These are phyloP conservation scores for Sporothrix inflata DNA, from an alignment of 2,329 filamentous ascomycete species.

Conservation along the genomic window DNA sequence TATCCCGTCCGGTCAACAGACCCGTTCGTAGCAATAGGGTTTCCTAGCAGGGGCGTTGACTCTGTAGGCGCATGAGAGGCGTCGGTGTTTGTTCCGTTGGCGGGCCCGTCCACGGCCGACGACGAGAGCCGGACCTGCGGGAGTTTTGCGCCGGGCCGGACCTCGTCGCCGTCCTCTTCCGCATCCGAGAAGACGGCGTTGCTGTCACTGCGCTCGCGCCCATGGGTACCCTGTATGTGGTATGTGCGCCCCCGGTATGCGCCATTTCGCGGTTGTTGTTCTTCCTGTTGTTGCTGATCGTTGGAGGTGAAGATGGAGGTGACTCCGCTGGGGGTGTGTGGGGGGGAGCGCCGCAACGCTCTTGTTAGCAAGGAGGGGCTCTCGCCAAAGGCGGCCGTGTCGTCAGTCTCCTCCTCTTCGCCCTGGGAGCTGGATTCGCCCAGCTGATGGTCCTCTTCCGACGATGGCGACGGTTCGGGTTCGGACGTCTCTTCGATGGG, in stretches of 20 bases:
- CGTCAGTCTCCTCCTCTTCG: neutral
- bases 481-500: conserved; percentile 60
- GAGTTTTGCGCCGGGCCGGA: neutral
- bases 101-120: neutral
- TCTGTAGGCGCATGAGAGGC: conserved; percentile 41
- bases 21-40: conserved; percentile 39
- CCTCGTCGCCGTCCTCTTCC: conserved; percentile 21
- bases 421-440: no score
- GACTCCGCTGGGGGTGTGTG: conserved; percentile 51
- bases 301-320: conserved; percentile 41
- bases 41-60: conserved; percentile 52
- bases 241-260: conserved; percentile 1
- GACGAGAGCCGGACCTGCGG: neutral
- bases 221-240: neutral
- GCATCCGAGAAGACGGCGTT: conserved; percentile 29
- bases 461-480: conserved; percentile 11
- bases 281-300: conserved; percentile 36
- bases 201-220: conserved; percentile 13
- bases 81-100: neutral
- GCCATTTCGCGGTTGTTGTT: neutral
- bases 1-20: conserved; percentile 33
- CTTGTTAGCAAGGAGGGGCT: conserved; percentile 32
- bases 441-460: conserved; percentile 12
- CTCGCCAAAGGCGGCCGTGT: neutral
- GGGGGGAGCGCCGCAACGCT: conserved; percentile 32